Percentiles rank a stretch among this genome's conserved stretches.
These are phyloP conservation scores for Xylariaceae sp. DNA, from an alignment of 2,329 filamentous ascomycete species.

Conservation along the genomic window DNA sequence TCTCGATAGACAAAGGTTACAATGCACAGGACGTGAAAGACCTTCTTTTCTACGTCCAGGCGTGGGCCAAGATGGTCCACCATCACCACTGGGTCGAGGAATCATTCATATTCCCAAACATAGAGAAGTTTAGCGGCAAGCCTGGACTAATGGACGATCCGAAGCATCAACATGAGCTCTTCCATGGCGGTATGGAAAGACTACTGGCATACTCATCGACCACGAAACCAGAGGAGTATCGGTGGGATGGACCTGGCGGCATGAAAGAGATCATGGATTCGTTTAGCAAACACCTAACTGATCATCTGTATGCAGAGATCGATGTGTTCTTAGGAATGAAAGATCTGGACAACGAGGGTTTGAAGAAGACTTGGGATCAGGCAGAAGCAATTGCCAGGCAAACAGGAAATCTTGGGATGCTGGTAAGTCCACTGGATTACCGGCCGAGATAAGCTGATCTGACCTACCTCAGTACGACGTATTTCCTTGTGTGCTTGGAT, in stretches of 20 bases:
- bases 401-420: slow-evolving; percentile 13
- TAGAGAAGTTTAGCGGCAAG: slow-evolving; percentile 35
- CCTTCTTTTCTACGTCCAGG: slow-evolving; percentile 35
- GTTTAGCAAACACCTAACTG: slow-evolving; percentile 27
- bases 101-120: slow-evolving; percentile 38
- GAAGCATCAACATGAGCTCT: slow-evolving; percentile 38
- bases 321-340: slow-evolving; percentile 29
- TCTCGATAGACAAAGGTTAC: slow-evolving; percentile 12
- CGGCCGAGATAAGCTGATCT: not conserved
- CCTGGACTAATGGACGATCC: slow-evolving; percentile 38
- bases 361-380: slow-evolving; percentile 20
- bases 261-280: slow-evolving; percentile 35
- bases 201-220: slow-evolving; percentile 32
- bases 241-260: slow-evolving; percentile 22
- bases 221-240: slow-evolving; percentile 29
- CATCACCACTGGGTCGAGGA: slow-evolving; percentile 42
- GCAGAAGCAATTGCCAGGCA: slow-evolving; percentile 21
- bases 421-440: slow-evolving; percentile 11
- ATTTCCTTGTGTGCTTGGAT: slow-evolving; percentile 28
- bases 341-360: slow-evolving; percentile 23
- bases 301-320: slow-evolving; percentile 37
- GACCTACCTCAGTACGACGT: slow-evolving; percentile 19
- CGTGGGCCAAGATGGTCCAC: slow-evolving; percentile 40
- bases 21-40: slow-evolving; percentile 27
- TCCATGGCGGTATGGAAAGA: slow-evolving; percentile 35